Evolutionary conservation across 176 grass and related monocot species (phyloP), one percentile per base, ranked within the genome.

Genomic region (Phragmites australis): DNA sequence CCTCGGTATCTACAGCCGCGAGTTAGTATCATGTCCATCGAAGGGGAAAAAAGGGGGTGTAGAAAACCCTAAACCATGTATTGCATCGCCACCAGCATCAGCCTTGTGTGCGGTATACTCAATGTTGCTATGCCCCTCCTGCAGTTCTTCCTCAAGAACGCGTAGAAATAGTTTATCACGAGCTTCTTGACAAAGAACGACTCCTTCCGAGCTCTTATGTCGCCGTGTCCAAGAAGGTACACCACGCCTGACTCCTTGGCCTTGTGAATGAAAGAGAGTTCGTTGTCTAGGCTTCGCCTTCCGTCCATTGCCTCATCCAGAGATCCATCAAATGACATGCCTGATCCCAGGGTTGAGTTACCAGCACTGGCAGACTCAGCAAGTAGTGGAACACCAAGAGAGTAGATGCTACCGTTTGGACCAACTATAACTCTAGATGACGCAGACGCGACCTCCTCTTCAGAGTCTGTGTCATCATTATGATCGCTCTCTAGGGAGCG

Each of bases 1-100:
- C 29, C 23, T 78, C 40, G 25, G 23, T 49, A 81, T 77, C 78
- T 61, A 86, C 56, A 2, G 43, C 48, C 23, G 26, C 41, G 17
- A 64, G 57, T 89, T 66, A 78, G 83, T 65, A 39, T 30, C 26
- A 60, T 8, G 22, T 29, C 61, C 72, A 66, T 52, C 19, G 40
- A 67, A 78, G 40, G 53, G 1, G 13, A 30, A 72, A 81, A 83
- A 78, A 18, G 43, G 29, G 43, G 16, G 44, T 22, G 49, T 59
- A 30, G 27, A 44, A 53, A 60, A 42, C 50, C 27, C 85, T 87
- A 99, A 6, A 95, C 92, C 96, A 99, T 99, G 92, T 95, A 93
- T 31, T 93, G 93, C 96, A 99, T 99, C 19, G 87, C 86, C n/a
- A 95, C 96, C 80, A 84, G 96, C 96, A 99, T 94, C 75, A 95